Percentiles rank a stretch among this genome's conserved stretches.
Evolutionary conservation across 2,329 filamentous ascomycete species (phyloP).

Genomic region (Venturia oleaginea): DNA sequence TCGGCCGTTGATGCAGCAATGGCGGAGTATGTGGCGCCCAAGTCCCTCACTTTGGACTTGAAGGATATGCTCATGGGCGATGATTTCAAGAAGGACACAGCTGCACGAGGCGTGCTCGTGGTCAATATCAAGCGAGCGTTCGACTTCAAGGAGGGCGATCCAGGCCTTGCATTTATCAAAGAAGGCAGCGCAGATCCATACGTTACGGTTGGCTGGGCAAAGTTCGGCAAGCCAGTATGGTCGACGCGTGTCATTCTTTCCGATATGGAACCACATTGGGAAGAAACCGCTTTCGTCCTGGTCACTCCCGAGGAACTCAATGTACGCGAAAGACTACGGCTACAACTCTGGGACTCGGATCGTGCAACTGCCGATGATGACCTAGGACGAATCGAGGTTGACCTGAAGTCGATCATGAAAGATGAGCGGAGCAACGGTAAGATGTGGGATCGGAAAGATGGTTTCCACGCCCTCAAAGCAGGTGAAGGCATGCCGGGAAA

Average conservation of each 20-base stretch:
- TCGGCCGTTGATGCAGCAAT: conserved; percentile 64
- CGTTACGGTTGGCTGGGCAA: conserved; percentile 65
- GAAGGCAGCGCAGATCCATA: conserved; percentile 60
- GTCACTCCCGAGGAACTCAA: conserved; percentile 64
- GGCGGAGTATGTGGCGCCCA: conserved; percentile 67
- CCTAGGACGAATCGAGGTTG: conserved; percentile 61
- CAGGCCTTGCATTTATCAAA: conserved; percentile 49
- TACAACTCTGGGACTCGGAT: conserved; percentile 71
- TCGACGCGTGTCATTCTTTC: conserved; percentile 56
- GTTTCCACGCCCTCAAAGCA: conserved; percentile 55
- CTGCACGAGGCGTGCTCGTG: conserved; percentile 54
- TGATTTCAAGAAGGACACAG: conserved; percentile 69
- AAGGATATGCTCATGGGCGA: conserved; percentile 71
- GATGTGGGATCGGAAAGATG: conserved; percentile 55
- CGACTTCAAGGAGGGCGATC: conserved; percentile 64
- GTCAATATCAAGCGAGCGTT: conserved; percentile 58
- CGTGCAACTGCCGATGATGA: conserved; percentile 65
- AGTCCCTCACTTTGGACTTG: conserved; percentile 62
- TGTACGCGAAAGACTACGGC: conserved; percentile 57
- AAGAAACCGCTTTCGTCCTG: conserved; percentile 60
- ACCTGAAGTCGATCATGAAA: conserved; percentile 56
- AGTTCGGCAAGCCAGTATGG: conserved; percentile 61
- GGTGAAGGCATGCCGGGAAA: conserved; percentile 62
- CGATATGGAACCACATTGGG: conserved; percentile 61
- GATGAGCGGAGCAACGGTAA: conserved; percentile 49